Evolutionary conservation across 129 eudicot genomes (phyloP), one percentile per base, ranked within the genome.

Genomic region (Silybum marianum): DNA sequence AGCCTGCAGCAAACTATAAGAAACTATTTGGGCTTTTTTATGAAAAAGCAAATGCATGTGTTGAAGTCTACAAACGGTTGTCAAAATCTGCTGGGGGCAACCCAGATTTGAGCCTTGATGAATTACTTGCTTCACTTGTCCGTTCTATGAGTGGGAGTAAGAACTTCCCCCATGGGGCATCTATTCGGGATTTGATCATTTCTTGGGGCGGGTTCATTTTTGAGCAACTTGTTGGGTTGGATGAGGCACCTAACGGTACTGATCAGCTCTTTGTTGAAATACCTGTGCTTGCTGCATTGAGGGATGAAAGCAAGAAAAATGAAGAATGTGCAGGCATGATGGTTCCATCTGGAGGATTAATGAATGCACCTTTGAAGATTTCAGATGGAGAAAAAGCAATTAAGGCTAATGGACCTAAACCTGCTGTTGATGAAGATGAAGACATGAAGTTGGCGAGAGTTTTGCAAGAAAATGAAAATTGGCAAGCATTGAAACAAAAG

Each of bases 151-250:
- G 89, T 58, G 91, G 92, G 23, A 85, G 85, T 79, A 92, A 92
- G 72, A 82, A 86, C 73, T 87, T 90, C 36, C 85, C 91, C 54
- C 82, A 79, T 19, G 95, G 93, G 9, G 85, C 77, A 4, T 89
- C 97, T 36, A 87, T 92, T 54, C 85, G 82, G 34, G 95, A 89
- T 73, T 84, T 90, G 42, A 78, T 92, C 68, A 30, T 92, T 82
- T 90, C 93, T 4, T 88, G 88, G 90, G 97, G 97, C 2, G 90
- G 72, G 69, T 92, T 90, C 82, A 92, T 92, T 44, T 85, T 87
- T 73, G 85, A 88, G 30, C 97, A 92, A 78, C 90, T 92, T 25
- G 86, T 90, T 67, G 93, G 97, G 46, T 72, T 90, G 82, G 97
- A 92, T 78, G 93, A 84, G 74, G 88, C 90, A 73, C 87, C 88